A percentile compares a stretch with the other conserved stretches of the same genome.
Conservation (phyloP, 192 early-diverging fungal species). For the Backusella parvicylindrica region DNA sequence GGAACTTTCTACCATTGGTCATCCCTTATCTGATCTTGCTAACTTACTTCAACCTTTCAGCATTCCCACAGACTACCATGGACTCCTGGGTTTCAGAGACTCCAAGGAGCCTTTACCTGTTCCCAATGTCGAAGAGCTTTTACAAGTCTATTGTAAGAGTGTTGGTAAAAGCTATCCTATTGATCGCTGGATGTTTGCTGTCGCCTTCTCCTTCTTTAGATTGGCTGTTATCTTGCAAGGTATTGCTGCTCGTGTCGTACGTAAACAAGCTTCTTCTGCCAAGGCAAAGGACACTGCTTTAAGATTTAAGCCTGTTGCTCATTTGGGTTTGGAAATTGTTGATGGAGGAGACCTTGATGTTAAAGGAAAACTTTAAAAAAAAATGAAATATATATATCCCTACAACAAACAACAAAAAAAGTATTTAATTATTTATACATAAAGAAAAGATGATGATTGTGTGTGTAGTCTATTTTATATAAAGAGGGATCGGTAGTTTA, state of each 20-base stretch:
- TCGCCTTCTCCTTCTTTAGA: constrained; percentile 87
- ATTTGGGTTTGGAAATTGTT: constrained; percentile 60
- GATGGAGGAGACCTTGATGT: constrained; percentile 40
- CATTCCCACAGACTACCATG: constrained; percentile 27
- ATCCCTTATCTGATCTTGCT: constrained; percentile 88
- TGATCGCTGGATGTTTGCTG: constrained; percentile 73
- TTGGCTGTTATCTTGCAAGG: constrained; percentile 85
- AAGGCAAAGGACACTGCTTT: constrained; percentile 41
- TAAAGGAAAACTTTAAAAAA: background rate
- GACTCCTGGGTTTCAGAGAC: constrained; percentile 41
- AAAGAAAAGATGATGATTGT: background rate
- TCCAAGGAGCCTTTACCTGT: constrained; percentile 43
- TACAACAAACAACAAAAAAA: background rate
- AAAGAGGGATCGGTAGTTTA: background rate
- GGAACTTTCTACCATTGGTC: constrained; percentile 89
- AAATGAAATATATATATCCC: background rate
- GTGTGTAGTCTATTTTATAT: background rate
- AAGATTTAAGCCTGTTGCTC: constrained; percentile 45
- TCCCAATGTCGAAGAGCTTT: constrained; percentile 63
- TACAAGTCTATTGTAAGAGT: constrained; percentile 67
- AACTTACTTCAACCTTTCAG: constrained; percentile 80
- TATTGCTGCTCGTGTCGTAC: constrained; percentile 81
- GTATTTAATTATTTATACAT: background rate
- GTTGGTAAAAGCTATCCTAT: constrained; percentile 69
- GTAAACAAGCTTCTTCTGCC: constrained; percentile 83